Evolutionary conservation across 305 asterid species (phyloP).

Genomic region (Ajuga reptans): DNA sequence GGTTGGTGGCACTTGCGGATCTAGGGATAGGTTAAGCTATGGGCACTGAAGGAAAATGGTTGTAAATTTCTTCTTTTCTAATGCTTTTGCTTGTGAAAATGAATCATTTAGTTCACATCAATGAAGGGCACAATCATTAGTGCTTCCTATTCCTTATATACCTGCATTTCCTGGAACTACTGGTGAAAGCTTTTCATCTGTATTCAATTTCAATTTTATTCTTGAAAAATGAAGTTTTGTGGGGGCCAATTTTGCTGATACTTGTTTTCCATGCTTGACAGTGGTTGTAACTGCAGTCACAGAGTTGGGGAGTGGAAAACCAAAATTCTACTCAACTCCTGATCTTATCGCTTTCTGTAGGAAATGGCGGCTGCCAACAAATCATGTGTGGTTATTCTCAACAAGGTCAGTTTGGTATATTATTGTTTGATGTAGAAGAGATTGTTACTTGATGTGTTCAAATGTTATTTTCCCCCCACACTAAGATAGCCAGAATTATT

Average conservation of each 20-base stretch:
- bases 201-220: neutral
- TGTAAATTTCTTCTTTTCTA: slow-evolving; percentile 6
- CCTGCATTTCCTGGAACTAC: slow-evolving; percentile 11
- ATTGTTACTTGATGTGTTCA: slow-evolving; percentile 11
- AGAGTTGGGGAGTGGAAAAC: slow-evolving; percentile 83
- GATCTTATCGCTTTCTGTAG: slow-evolving; percentile 79
- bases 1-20: neutral
- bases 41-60: neutral
- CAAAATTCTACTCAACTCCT: slow-evolving; percentile 88
- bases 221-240: neutral
- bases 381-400: slow-evolving; percentile 90
- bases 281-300: slow-evolving; percentile 96
- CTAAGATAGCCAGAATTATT: neutral
- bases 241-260: slow-evolving; percentile 25
- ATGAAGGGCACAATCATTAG: neutral
- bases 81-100: neutral
- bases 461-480: neutral
- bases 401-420: slow-evolving; percentile 53
- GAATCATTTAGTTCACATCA: slow-evolving; percentile 8
- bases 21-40: neutral
- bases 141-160: slow-evolving; percentile 5
- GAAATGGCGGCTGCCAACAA: slow-evolving; percentile 87
- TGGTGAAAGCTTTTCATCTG: slow-evolving; percentile 5
- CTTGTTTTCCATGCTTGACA: slow-evolving; percentile 27
- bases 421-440: neutral